Evolutionary conservation across 1,284 basidiomycete species (phyloP), one percentile per base, ranked within the genome.

Genomic region (Fomes fomentarius): DNA sequence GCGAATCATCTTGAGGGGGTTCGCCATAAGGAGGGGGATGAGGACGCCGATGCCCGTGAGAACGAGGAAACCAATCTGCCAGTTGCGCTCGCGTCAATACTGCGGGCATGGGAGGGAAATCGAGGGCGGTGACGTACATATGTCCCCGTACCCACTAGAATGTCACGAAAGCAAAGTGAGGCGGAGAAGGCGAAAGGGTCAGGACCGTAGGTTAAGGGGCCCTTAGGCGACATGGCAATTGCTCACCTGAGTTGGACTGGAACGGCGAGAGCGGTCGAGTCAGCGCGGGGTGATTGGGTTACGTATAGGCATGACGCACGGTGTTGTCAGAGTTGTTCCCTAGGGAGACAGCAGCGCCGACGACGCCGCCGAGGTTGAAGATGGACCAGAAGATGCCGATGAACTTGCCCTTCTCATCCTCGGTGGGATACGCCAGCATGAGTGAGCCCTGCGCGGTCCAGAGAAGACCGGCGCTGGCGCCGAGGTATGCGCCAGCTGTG

Each of bases 391-490:
- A 85, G 52, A 87, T 73, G 31, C 83, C 85, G 58, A 95, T 93
- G 68, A 81, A 91, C 50, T 74, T 75, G 14, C 93, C 93, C 69
- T 95, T 96, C 68, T 92, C 80, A 60, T 72, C 65, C 67, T 89
- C 87, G 35, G 85, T 91, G 0, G 91, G 87, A 69, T 94, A 95
- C 1, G 89, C 80, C 64, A 95, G 76, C 86, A 94, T 94, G 57
- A 94, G 74, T 5, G 84, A 85, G 17, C 92, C 92, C 66, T 94
- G 93, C 1, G 89, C 89, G 0, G 89, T 87, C 92, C 91, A 93
- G n/a, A 95, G 76, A 24, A 94, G 69, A 42, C 89, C 90, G 12
- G 94, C 93, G 65, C 90, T 93, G 47, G 93, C 65, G 41, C 93
- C 93, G 15, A 95, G 84, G 54, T 94, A 74, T 26, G 90, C 90